Base-by-base conservation (phyloP, 306 rosid genomes). In the Begonia fuchsioides region DNA sequence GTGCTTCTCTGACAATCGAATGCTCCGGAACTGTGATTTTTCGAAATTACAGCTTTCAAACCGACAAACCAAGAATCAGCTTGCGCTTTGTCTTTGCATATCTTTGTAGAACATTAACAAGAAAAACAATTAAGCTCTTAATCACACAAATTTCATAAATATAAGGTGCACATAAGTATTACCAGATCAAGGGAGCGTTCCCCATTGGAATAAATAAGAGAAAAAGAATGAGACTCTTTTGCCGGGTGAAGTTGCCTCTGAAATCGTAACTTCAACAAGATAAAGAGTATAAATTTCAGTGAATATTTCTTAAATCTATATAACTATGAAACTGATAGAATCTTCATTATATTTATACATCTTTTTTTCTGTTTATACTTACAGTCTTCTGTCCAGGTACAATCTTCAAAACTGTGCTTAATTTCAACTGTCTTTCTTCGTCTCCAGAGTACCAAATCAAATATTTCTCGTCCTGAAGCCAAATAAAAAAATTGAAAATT, bases 101-200 rank as follows among this genome's bases (percentile, higher is more conserved):
- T 79, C 96, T 86, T 58, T 40, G 61, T 50, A 51, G 54, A 26
- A 57, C 18, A 50, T 13, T 47, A 55, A 26, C 35, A 26, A 20
- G 32, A 15, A 43, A 60, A 14, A 59, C 57, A 64, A 54, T 9
- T 55, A 38, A 67, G 39, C 12, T 26, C 8, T 26, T 26, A 4
- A 26, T 26, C 35, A 26, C 8, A 8, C 7, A 26, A 5, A 26
- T 4, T 3, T 26, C 35, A 26, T 26, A 5, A 26, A 26, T 26
- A 0, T 26, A 26, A 26, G 35, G 35, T 8, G 0, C 0, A 44
- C 44, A 50, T n/a, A 14, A 47, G 19, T 12, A 39, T 39, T 82
- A 86, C 96, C 90, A 86, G 72, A 70, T 79, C 81, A 55, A 86
- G 93, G 5, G 93, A 70, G 55, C 74, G 70, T 73, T 82, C 86